These are phyloP conservation scores for Eucalyptus sp. DNA, from an alignment of 345 rosid genomes.

Conservation along the genomic window DNA sequence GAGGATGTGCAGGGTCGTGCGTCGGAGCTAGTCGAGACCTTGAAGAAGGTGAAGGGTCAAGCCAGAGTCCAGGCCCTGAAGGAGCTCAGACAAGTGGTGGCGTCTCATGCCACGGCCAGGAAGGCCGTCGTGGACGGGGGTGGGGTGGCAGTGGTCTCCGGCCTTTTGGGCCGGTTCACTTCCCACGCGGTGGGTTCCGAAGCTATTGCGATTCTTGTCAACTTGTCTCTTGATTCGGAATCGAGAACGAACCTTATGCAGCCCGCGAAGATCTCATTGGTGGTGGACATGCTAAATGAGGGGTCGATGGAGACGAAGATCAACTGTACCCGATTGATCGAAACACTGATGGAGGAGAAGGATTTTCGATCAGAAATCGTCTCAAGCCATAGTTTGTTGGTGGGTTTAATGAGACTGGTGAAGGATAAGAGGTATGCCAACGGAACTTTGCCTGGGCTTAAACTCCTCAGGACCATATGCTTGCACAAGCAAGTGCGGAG, in stretches of 20 bases:
- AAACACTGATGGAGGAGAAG: constrained; percentile 9
- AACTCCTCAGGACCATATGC: constrained; percentile 4
- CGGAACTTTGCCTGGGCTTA: constrained; percentile 3
- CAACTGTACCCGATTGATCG: constrained; percentile 3
- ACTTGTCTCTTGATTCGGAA: constrained; percentile 1
- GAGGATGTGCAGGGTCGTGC: constrained; percentile 11
- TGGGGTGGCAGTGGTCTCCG: constrained; percentile 1
- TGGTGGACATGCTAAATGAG: constrained; percentile 9
- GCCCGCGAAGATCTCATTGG: constrained; percentile 3
- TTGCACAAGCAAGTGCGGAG: constrained; percentile 5
- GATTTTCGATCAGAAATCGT: constrained; percentile 8
- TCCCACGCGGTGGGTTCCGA: constrained; percentile 12
- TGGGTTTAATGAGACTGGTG: constrained; percentile 9
- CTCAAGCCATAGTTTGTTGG: constrained; percentile 6
- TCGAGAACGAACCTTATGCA: constrained; percentile 4
- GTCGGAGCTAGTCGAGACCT: not conserved
- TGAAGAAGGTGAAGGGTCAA: constrained; percentile 12
- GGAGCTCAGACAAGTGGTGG: constrained; percentile 9
- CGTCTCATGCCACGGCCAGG: not conserved
- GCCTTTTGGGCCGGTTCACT: constrained; percentile 2
- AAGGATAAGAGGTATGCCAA: constrained; percentile 1
- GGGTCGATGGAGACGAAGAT: constrained; percentile 10
- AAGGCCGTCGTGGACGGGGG: constrained; percentile 1
- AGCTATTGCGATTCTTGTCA: not conserved
- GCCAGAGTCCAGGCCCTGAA: constrained; percentile 6